These are phyloP conservation scores for Hypoxylon rickii DNA, from an alignment of 495 filamentous ascomycete species.

Conservation along the genomic window DNA sequence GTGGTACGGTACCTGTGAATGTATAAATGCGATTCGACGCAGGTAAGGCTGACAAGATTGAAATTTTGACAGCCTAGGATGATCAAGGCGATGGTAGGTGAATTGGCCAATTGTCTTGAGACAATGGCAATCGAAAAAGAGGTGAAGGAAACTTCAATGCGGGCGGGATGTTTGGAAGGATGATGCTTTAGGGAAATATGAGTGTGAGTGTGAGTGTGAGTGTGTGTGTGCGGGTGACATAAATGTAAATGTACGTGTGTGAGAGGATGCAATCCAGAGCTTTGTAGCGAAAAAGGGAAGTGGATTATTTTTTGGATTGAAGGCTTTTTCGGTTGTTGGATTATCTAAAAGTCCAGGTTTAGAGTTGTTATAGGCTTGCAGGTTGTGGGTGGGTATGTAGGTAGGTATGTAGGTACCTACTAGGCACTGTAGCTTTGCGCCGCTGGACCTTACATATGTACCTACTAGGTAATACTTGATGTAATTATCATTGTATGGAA, in stretches of 20 bases:
- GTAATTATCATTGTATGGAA: too few relatives aligned
- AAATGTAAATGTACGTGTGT: conserved; percentile 5
- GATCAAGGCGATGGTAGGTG: conserved; percentile 26
- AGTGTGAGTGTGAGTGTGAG: not conserved
- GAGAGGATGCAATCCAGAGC: conserved; percentile 7
- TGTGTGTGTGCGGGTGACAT: conserved; percentile 15
- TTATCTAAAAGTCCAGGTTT: conserved; percentile 33
- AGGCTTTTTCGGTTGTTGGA: conserved; percentile 35
- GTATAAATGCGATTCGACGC: conserved; percentile 19
- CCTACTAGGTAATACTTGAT: too few relatives aligned
- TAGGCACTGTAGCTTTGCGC: too few relatives aligned
- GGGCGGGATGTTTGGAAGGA: conserved; percentile 13
- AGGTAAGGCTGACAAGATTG: conserved; percentile 12
- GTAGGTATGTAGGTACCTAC: too few relatives aligned
- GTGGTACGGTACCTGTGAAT: conserved; percentile 18
- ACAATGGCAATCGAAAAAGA: conserved; percentile 34
- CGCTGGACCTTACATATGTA: too few relatives aligned
- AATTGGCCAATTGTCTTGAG: conserved; percentile 40
- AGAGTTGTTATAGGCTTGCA: not conserved
- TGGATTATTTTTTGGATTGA: conserved; percentile 24
- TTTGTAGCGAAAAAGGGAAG: conserved; percentile 28
- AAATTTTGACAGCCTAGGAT: conserved; percentile 13
- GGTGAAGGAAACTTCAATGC: conserved; percentile 24
- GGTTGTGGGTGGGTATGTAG: not conserved
- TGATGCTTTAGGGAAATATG: conserved; percentile 14